Percentiles rank a stretch among this genome's conserved stretches.
These are phyloP conservation scores for Neofusicoccum parvum DNA, from an alignment of 2,329 filamentous ascomycete genomes.

Conservation along the genomic window DNA sequence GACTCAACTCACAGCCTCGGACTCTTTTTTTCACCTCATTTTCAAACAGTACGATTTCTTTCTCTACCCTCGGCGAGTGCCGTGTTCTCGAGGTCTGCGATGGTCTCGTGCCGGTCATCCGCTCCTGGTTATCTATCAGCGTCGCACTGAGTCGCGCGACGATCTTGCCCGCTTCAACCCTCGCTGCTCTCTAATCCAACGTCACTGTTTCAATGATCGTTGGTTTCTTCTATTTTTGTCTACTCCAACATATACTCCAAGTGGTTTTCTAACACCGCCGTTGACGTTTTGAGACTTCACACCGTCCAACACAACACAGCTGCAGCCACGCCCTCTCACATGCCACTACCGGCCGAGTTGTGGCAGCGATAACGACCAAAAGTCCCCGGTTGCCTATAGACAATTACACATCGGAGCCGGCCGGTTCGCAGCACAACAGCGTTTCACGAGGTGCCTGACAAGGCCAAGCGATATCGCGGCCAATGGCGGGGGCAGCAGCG, in stretches of 20 bases:
- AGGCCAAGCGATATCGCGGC: slow-evolving; percentile 2
- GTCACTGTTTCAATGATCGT: not conserved
- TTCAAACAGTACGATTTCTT: no score
- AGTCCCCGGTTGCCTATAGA: not conserved
- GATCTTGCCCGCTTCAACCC: slow-evolving; percentile 5
- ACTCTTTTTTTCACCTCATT: no score
- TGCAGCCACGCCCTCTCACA: not conserved
- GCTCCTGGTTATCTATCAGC: not conserved
- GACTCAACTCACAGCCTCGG: no score
- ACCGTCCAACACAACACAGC: no score
- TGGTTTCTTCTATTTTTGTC: no score
- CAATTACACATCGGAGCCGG: slow-evolving; percentile 12
- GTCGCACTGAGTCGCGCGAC: slow-evolving; percentile 1
- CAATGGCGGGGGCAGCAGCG: not conserved
- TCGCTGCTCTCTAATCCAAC: not conserved
- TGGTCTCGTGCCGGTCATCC: not conserved
- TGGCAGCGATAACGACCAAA: not conserved
- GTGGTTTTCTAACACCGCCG: no score
- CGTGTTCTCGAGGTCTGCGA: no score
- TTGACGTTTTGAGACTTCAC: not conserved
- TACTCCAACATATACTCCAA: no score
- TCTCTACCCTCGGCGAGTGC: no score
- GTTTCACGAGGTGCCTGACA: slow-evolving; percentile 3
- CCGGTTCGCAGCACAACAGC: not conserved
- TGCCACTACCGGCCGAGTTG: not conserved